These are phyloP conservation scores for Reticulascus tulasneorum DNA, from an alignment of 2,329 filamentous ascomycete genomes.

Conservation along the genomic window DNA sequence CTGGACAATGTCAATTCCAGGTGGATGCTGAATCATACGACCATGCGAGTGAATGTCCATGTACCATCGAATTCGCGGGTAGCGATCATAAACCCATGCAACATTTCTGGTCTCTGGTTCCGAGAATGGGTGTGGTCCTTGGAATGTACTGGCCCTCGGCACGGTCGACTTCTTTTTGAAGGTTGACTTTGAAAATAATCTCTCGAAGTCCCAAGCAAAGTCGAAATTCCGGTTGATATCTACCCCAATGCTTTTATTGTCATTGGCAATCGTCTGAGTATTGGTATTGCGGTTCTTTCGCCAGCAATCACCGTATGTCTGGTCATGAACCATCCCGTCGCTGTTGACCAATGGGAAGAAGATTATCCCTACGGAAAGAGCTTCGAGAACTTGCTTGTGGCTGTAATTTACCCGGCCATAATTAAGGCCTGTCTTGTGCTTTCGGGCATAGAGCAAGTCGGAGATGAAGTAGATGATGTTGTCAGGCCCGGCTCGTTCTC, in stretches of 20 bases:
- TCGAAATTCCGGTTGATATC: conserved; percentile 56
- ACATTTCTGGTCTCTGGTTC: conserved; percentile 54
- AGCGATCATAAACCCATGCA: conserved; percentile 45
- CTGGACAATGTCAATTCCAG: conserved; percentile 49
- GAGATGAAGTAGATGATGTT: conserved; percentile 54
- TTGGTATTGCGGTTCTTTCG: conserved; percentile 50
- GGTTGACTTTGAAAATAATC: conserved; percentile 33
- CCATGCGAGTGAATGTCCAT: conserved; percentile 53
- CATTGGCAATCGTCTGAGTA: conserved; percentile 11
- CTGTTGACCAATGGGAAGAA: conserved; percentile 48
- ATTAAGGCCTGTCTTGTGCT: conserved; percentile 41
- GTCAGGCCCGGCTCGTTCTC: conserved; percentile 54
- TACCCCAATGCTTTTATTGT: conserved; percentile 31
- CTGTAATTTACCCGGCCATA: conserved; percentile 51
- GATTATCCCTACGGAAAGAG: conserved; percentile 48
- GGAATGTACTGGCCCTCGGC: conserved; percentile 44
- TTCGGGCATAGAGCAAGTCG: conserved; percentile 51
- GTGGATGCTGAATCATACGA: conserved; percentile 46
- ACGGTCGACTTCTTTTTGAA: conserved; percentile 20
- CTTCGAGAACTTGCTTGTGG: conserved; percentile 44
- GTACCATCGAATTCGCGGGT: conserved; percentile 49
- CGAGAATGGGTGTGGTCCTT: conserved; percentile 46
- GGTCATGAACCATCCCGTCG: conserved; percentile 49
- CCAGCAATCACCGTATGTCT: conserved; percentile 47
- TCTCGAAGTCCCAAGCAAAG: conserved; percentile 50